Base-by-base conservation (phyloP, 2,329 filamentous ascomycete species). In the Hysterium pulicare region DNA sequence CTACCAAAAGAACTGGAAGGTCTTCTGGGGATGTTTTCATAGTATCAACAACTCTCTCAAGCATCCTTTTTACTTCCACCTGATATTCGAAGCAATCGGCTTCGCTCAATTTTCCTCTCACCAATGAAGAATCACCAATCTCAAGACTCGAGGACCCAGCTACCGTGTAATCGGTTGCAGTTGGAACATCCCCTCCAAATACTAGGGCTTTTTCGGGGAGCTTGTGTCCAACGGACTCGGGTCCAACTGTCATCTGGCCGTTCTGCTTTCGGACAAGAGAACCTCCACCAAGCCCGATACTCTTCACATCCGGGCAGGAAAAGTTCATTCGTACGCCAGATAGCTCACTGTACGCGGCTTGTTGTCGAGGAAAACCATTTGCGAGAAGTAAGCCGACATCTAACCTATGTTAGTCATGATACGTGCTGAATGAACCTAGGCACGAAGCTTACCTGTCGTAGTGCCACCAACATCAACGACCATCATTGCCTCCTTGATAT, bases 401-500 rank as follows among this genome's bases (percentile, higher is more conserved):
- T 0, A 80, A n/a, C n/a, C n/a, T n/a, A n/a, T n/a, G n/a, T n/a
- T n/a, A n/a, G n/a, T n/a, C n/a, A n/a, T n/a, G n/a, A n/a, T n/a
- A n/a, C n/a, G n/a, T n/a, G n/a, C n/a, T n/a, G n/a, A n/a, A n/a
- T n/a, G n/a, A n/a, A n/a, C n/a, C n/a, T n/a, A n/a, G n/a, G n/a
- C n/a, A n/a, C n/a, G n/a, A n/a, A n/a, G n/a, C n/a, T n/a, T n/a
- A n/a, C n/a, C n/a, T n/a, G n/a, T n/a, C n/a, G n/a, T n/a, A n/a
- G n/a, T n/a, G n/a, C n/a, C 82, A 0, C 82, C 82, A 40, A 86
- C 78, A 52, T 86, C 82, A 2, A 84, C 76, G 0, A 85, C 81
- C 67, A 84, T 78, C 50, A 79, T 30, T 67, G 77, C 47, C 72
- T 78, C 57, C 7, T 30, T 39, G 10, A 30, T 47, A 35, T 40